Conservation (phyloP, 495 filamentous ascomycete species). For the Aspergillus mulundensis region DNA sequence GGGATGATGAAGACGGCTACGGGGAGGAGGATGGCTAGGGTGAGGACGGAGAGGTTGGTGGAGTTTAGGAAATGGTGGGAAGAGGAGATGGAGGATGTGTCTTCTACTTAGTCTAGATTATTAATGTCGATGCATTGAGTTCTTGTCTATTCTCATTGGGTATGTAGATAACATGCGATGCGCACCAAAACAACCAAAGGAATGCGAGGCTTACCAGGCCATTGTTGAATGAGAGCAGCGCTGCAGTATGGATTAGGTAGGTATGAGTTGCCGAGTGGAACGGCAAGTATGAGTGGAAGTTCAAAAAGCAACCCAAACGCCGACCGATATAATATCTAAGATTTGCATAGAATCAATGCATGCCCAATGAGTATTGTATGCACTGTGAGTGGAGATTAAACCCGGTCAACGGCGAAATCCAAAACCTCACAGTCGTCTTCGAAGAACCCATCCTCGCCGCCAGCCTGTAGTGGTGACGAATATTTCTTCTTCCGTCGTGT, state of each 20-base stretch:
- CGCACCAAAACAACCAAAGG: neutral
- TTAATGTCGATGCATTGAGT: neutral
- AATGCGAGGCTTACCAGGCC: neutral
- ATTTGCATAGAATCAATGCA: neutral
- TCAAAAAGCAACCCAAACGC: conserved; percentile 18
- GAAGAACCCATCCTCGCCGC: conserved; percentile 79
- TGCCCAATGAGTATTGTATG: conserved; percentile 13
- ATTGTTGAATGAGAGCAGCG: conserved; percentile 2
- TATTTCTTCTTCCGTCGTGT: conserved; percentile 62
- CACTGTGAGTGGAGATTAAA: conserved; percentile 41
- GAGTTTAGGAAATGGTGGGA: conserved; percentile 69
- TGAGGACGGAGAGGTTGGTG: conserved; percentile 59
- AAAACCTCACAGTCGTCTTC: conserved; percentile 92
- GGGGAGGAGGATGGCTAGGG: conserved; percentile 61
- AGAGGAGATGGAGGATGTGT: conserved; percentile 50
- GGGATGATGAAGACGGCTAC: conserved; percentile 72
- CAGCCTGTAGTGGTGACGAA: conserved; percentile 24
- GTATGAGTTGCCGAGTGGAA: conserved; percentile 5
- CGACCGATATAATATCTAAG: conserved; percentile 14
- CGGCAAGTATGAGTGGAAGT: conserved; percentile 4
- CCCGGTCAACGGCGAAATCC: conserved; percentile 83
- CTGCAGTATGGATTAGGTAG: conserved; percentile 4
- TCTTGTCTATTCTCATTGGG: conserved; percentile 18
- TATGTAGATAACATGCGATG: conserved; percentile 4
- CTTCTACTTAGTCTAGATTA: neutral